phyloP scores from a whole-genome alignment of 1,284 basidiomycete genomes.

The Golubevia pallescens region DNA sequence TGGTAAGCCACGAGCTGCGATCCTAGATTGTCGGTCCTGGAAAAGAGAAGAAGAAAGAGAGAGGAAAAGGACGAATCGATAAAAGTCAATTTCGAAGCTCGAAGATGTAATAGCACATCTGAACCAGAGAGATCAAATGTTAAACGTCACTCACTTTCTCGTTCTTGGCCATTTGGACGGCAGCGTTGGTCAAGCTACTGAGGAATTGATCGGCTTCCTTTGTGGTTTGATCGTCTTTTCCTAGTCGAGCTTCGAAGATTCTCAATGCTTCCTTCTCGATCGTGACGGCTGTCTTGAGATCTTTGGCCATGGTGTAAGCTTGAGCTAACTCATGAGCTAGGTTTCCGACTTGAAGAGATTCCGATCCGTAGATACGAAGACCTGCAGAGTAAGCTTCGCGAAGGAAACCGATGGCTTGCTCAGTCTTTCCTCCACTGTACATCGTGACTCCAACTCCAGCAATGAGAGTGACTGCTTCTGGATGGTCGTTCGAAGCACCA shows the following conservation, averaged over 20 bases:
- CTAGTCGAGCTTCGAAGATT: conserved; percentile 52
- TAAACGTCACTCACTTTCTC: no score
- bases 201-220: conserved; percentile 58
- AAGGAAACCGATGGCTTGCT: conserved; percentile 42
- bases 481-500: conserved; percentile 38
- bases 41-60: no score
- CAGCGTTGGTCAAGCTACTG: conserved; percentile 43
- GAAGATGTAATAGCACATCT: no score
- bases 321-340: conserved; percentile 58
- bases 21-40: neutral
- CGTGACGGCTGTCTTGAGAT: conserved; percentile 52
- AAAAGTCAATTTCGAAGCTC: no score
- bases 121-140: no score
- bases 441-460: conserved; percentile 24
- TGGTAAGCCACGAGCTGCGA: neutral
- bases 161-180: conserved; percentile 52
- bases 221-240: conserved; percentile 58
- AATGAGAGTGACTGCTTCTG: conserved; percentile 36
- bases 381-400: conserved; percentile 43
- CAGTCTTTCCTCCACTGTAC: conserved; percentile 44
- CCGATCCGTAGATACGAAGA: conserved; percentile 41
- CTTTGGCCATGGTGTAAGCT: conserved; percentile 49
- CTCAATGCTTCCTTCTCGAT: conserved; percentile 56
- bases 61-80: no score
- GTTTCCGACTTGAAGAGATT: conserved; percentile 59